These are phyloP conservation scores for Annona cherimola DNA, from an alignment of 164 flowering plant species.

Conservation along the genomic window DNA sequence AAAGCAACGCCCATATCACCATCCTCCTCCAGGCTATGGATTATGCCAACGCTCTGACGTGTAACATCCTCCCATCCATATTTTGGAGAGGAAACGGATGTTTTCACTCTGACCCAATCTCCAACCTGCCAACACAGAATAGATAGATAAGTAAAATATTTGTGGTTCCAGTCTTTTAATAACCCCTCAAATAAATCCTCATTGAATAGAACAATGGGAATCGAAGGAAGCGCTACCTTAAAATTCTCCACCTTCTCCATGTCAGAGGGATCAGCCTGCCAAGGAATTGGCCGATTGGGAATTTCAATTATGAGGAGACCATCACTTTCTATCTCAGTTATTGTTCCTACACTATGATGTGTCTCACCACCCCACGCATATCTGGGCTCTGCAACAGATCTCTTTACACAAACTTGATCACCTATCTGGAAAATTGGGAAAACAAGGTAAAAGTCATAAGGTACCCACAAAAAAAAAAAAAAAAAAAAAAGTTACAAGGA, in stretches of 20 bases:
- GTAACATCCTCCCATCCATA: slow-evolving; percentile 98
- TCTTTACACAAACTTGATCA: slow-evolving; percentile 90
- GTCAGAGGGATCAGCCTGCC: slow-evolving; percentile 99
- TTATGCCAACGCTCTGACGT: slow-evolving; percentile 74
- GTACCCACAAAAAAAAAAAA: neutral
- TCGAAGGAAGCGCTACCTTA: slow-evolving; percentile 46
- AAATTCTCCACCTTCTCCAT: slow-evolving; percentile 98
- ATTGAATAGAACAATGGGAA: neutral
- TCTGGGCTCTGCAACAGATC: slow-evolving; percentile 97
- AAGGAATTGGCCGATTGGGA: slow-evolving; percentile 81
- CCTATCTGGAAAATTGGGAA: slow-evolving; percentile 54
- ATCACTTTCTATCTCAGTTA: slow-evolving; percentile 85
- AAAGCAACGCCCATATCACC: slow-evolving; percentile 94
- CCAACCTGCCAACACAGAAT: slow-evolving; percentile 55
- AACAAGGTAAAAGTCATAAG: neutral
- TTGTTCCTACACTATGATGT: slow-evolving; percentile 92
- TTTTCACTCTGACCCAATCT: slow-evolving; percentile 93
- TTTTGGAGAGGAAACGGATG: slow-evolving; percentile 91
- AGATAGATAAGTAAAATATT: neutral
- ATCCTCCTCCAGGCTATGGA: slow-evolving; percentile 95
- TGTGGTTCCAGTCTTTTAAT: too few relatives aligned
- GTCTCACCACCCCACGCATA: slow-evolving; percentile 99
- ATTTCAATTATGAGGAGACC: slow-evolving; percentile 91
- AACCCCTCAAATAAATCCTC: too few relatives aligned
- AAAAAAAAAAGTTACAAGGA: neutral